Evolutionary conservation across 305 asterid genomes (phyloP).

Genomic region (Salvia sclarea): DNA sequence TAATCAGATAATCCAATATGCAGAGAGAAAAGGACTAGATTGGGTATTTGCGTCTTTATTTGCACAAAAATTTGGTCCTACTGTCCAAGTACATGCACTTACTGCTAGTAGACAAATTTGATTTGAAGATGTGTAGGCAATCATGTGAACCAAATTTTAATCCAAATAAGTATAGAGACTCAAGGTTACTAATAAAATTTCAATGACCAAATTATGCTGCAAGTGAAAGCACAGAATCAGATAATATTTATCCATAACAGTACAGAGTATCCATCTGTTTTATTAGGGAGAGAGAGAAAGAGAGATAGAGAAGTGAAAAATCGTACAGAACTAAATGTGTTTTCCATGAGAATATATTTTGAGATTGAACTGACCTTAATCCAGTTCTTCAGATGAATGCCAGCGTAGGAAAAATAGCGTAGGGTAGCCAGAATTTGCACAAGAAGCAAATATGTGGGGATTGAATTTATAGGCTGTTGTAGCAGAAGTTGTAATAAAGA

Average conservation of each 20-base stretch:
- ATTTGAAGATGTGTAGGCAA: not conserved
- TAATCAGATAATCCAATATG: too few relatives aligned
- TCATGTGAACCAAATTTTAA: not conserved
- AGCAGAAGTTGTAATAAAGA: slow-evolving; percentile 78
- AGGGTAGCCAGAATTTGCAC: slow-evolving; percentile 62
- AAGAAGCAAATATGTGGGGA: slow-evolving; percentile 59
- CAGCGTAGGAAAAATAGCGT: slow-evolving; percentile 42
- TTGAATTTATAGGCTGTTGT: slow-evolving; percentile 80
- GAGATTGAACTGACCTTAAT: slow-evolving; percentile 65
- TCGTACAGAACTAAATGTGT: not conserved
- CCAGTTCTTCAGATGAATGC: slow-evolving; percentile 56
- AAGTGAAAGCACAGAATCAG: not conserved
- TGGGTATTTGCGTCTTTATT: not conserved
- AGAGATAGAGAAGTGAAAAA: not conserved
- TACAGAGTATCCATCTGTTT: not conserved
- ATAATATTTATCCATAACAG: not conserved
- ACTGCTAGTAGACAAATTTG: not conserved
- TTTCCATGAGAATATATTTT: not conserved
- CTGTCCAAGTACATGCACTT: not conserved
- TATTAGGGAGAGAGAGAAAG: not conserved
- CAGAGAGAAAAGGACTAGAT: not conserved
- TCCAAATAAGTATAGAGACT: not conserved
- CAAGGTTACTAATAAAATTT: not conserved
- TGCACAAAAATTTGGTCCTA: too few relatives aligned
- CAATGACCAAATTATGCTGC: slow-evolving; percentile 8